Conservation (phyloP, 208 protist species). For the Trichomonas tenax region DNA sequence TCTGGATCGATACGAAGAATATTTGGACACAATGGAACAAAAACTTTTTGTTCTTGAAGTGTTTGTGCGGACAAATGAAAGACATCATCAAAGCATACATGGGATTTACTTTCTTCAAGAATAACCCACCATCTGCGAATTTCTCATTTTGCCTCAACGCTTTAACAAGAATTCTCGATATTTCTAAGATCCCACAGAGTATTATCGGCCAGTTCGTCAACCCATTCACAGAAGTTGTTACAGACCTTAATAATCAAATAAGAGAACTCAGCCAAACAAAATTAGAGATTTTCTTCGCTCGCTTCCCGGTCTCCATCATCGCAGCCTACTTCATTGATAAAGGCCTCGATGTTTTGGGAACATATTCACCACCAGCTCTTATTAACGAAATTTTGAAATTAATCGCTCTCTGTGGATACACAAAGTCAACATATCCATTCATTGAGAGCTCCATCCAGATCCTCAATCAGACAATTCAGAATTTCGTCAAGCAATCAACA, state of each 20-base stretch:
- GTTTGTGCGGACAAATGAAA: background rate
- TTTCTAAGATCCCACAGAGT: background rate
- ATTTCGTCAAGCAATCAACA: background rate
- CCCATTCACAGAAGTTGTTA: background rate
- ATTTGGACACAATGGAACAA: background rate
- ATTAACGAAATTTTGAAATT: background rate
- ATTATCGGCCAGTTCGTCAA: background rate
- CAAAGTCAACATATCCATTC: background rate
- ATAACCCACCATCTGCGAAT: background rate
- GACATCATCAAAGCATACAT: background rate
- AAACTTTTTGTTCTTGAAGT: background rate
- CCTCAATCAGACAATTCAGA: background rate
- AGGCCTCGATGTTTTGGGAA: background rate
- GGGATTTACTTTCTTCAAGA: background rate
- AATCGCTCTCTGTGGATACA: background rate
- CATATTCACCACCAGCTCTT: background rate
- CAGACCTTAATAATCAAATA: background rate
- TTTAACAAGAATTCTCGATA: background rate
- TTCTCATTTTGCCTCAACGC: background rate
- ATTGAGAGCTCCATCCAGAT: background rate
- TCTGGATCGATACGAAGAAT: background rate
- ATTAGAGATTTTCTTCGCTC: background rate
- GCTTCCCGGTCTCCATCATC: background rate
- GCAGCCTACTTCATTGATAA: background rate
- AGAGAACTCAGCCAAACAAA: background rate